Conservation (phyloP, 2,329 filamentous ascomycete species). For the Coniella lustricola region DNA sequence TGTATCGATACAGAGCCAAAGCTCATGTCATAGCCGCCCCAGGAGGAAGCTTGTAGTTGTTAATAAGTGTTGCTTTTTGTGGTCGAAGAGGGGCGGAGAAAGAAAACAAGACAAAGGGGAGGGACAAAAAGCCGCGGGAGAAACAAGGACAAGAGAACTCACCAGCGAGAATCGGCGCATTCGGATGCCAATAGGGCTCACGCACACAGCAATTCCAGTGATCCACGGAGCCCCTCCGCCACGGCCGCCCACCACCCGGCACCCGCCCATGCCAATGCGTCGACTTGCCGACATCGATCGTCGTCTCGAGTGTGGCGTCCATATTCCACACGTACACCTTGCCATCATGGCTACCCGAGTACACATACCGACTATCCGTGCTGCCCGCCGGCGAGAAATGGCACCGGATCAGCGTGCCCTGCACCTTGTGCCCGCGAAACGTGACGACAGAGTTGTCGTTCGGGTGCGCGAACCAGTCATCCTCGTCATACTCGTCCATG, state of each 20-base stretch:
- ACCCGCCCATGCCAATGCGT: constrained; percentile 33
- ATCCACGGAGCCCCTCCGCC: constrained; percentile 45
- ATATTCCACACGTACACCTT: constrained; percentile 89
- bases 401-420: constrained; percentile 86
- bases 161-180: constrained; percentile 68
- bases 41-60: constrained; percentile 61
- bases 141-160: constrained; percentile 25
- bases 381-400: constrained; percentile 87
- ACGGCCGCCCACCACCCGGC: constrained; percentile 6
- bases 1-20: constrained; percentile 73
- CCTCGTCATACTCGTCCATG: constrained; percentile 56
- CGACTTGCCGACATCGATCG: constrained; percentile 68
- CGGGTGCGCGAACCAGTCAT: constrained; percentile 64
- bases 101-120: background rate
- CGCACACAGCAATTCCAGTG: constrained; percentile 75
- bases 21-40: constrained; percentile 70
- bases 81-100: background rate
- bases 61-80: too few species aligned
- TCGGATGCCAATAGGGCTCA: constrained; percentile 88
- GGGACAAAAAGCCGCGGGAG: background rate
- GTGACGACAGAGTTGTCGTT: constrained; percentile 89
- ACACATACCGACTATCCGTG: constrained; percentile 87
- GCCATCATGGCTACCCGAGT: constrained; percentile 84
- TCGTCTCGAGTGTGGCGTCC: constrained; percentile 74
- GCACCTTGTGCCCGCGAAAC: constrained; percentile 82